Conservation (phyloP, 495 filamentous ascomycete genomes). For the Recurvomyces mirabilis region DNA sequence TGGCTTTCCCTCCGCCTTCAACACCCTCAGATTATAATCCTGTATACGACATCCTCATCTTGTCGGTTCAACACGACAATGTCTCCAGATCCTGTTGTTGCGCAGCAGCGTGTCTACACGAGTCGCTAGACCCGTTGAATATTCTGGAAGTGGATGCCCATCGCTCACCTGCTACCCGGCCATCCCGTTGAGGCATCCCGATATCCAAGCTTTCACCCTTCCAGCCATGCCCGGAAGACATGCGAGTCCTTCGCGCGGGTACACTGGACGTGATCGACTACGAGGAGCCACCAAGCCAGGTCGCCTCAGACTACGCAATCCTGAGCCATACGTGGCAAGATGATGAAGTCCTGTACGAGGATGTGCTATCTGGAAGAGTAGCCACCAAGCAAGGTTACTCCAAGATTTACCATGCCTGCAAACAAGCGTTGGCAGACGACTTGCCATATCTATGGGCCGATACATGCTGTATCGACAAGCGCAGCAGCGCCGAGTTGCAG, state of each 20-base stretch:
- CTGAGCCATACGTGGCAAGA: constrained; percentile 17
- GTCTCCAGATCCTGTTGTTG: too few relatives aligned
- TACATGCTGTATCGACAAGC: constrained; percentile 20
- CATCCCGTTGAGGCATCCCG: too few relatives aligned
- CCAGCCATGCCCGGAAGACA: neutral
- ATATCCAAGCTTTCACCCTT: too few relatives aligned
- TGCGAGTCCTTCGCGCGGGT: neutral
- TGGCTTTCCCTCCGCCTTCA: too few relatives aligned
- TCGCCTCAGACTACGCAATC: constrained; percentile 9
- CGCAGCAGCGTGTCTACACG: too few relatives aligned
- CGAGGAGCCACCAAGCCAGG: neutral
- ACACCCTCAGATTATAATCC: too few relatives aligned
- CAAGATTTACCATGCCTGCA: neutral
- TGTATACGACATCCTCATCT: too few relatives aligned
- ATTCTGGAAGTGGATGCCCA: too few relatives aligned
- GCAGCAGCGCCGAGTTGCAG: constrained; percentile 13
- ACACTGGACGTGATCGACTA: neutral
- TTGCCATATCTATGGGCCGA: constrained; percentile 13
- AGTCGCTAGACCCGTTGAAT: too few relatives aligned
- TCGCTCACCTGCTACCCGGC: too few relatives aligned
- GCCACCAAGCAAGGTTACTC: neutral
- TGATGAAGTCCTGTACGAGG: constrained; percentile 13
- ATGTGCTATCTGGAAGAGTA: neutral
- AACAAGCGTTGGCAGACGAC: constrained; percentile 5
- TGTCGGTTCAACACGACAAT: too few relatives aligned